These are phyloP conservation scores for Curvularia spicifera DNA, from an alignment of 2,329 filamentous ascomycete genomes.

Conservation along the genomic window DNA sequence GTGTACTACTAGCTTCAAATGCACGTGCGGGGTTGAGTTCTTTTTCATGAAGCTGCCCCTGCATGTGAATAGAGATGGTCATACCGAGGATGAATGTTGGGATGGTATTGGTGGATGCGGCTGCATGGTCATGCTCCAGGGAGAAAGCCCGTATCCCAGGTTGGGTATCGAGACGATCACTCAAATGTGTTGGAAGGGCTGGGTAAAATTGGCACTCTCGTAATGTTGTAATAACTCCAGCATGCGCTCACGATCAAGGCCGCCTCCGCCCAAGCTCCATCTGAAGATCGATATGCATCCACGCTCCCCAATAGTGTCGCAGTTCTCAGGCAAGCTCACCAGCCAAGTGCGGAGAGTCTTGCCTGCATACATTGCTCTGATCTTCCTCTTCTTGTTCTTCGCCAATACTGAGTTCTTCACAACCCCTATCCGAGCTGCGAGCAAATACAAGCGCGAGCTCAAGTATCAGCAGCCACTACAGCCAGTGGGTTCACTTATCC, in stretches of 20 bases:
- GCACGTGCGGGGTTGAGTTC: conserved; percentile 14
- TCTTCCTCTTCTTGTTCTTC: conserved; percentile 43
- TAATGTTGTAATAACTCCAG: conserved; percentile 40
- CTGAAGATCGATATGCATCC: conserved; percentile 42
- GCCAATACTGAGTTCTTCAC: conserved; percentile 44
- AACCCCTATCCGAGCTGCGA: conserved; percentile 42
- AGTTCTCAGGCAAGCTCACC: conserved; percentile 43
- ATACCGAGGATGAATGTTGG: conserved; percentile 15
- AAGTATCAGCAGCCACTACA: conserved; percentile 45
- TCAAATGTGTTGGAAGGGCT: conserved; percentile 17
- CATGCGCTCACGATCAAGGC: conserved; percentile 44
- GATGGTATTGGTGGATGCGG: conserved; percentile 13
- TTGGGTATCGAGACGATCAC: conserved; percentile 22
- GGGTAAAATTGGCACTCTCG: conserved; percentile 22
- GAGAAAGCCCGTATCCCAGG: conserved; percentile 19
- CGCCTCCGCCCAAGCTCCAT: conserved; percentile 44
- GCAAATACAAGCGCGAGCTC: conserved; percentile 44
- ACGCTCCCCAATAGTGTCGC: conserved; percentile 43
- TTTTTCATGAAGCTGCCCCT: conserved; percentile 4
- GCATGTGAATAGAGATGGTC: conserved; percentile 11
- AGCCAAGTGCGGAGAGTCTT: conserved; percentile 45
- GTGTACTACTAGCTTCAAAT: conserved; percentile 9
- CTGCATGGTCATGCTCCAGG: conserved; percentile 9
- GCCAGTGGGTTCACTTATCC: conserved; percentile 51
- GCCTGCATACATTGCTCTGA: conserved; percentile 41